Conservation (phyloP, 2,329 filamentous ascomycete species). For the Pseudogymnoascus sp. region DNA sequence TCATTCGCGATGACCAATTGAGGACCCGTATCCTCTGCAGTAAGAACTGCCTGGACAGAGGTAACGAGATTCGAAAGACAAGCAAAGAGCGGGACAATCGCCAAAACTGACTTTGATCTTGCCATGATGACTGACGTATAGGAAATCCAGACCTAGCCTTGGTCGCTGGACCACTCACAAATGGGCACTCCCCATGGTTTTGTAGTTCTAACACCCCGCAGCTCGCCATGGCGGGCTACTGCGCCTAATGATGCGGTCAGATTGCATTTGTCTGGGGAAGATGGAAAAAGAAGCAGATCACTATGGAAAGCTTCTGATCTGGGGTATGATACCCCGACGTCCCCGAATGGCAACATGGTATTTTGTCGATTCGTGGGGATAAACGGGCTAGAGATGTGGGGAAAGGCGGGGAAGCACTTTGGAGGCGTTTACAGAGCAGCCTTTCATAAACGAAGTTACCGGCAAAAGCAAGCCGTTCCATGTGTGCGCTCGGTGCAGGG, state of each 20-base stretch:
- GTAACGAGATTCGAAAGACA: background rate
- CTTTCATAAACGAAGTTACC: background rate
- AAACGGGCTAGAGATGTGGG: background rate
- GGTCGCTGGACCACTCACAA: background rate
- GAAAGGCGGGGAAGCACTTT: conserved; percentile 1
- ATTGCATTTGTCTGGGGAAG: background rate
- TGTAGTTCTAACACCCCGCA: background rate
- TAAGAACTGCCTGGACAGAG: conserved; percentile 13
- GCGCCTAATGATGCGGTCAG: background rate
- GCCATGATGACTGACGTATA: conserved; percentile 2
- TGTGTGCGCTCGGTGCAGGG: background rate
- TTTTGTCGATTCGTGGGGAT: background rate
- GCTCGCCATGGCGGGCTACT: background rate
- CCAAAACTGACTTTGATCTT: conserved; percentile 4
- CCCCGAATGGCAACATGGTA: background rate
- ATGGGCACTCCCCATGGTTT: background rate
- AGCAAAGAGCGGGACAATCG: background rate
- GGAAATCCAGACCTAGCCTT: background rate
- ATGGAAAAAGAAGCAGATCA: background rate
- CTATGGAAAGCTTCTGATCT: background rate
- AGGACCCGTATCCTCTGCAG: conserved; percentile 25
- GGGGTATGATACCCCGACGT: background rate
- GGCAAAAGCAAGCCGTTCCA: background rate
- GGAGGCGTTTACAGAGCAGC: background rate
- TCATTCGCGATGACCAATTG: conserved; percentile 36